Evolutionary conservation across 2,329 filamentous ascomycete genomes (phyloP), one percentile per base, ranked within the genome.

Genomic region (Neopestalotiopsis sp.): DNA sequence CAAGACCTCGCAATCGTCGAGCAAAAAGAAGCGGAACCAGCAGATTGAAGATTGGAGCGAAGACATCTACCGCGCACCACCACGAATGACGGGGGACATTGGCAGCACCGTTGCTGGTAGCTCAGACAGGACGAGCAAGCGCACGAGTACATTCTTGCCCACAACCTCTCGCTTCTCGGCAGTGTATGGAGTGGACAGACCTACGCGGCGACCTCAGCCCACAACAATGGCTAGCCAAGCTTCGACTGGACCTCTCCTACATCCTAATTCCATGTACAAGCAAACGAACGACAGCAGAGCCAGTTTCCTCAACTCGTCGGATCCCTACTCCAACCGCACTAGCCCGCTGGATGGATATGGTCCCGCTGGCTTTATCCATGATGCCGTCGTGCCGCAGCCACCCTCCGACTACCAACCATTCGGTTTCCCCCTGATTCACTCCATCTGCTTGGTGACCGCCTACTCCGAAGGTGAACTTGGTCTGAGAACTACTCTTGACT

Each of bases 31-130:
- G 82, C 91, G 96, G 69, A 92, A 95, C 74, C 90, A 92, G 74
- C 94, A 98, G 82, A 99, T 99, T 73, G 96, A 99, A 80, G 95
- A 98, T 76, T 99, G 96, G 96, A 92, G 92, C 14, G 94, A 98
- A 73, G 96, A 99, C 77, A 99, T 99, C 75, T 98, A 99, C 81
- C 92, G 94, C 58, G 93, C 95, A 3, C 94, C 94, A 30, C 91
- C 92, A 67, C 92, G 94, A 73, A 86, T 98, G 72, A 88, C 91
- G 3, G 96, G 90, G 20, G 90, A 97, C 75, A 84, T 92, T 57
- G 88, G 89, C 69, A 92, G 89, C 76, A 91, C 88, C 64, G 87
- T 90, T 70, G 59, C 59, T 7, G 86, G 86, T 12, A 81, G 83
- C 65, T 89, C 88, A 53, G 94, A 95, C 72, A 88, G 92, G 66